Conservation (phyloP, 2,329 filamentous ascomycete species). For the Zymoseptoria pseudotritici region DNA sequence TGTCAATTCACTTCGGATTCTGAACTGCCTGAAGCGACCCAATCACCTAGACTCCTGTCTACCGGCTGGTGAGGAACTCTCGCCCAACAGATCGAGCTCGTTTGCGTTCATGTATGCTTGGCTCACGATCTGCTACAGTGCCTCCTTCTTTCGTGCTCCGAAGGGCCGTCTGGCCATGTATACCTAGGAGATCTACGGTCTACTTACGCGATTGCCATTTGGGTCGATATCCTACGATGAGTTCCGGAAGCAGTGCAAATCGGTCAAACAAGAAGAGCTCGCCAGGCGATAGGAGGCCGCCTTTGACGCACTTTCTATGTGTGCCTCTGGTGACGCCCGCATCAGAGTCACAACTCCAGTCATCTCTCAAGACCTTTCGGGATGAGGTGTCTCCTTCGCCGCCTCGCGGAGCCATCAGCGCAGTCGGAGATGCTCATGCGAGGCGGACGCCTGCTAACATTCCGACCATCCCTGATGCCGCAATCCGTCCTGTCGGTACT, state of each 20-base stretch:
- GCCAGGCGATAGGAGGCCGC: conserved; percentile 31
- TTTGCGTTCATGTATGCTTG: background rate
- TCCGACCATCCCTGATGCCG: conserved; percentile 37
- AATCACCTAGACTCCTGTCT: no score
- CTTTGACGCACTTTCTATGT: conserved; percentile 68
- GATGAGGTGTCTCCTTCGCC: conserved; percentile 41
- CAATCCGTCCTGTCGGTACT: conserved; percentile 69
- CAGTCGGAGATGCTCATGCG: background rate
- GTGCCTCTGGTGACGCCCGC: conserved; percentile 59
- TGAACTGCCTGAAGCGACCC: no score
- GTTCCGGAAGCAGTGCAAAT: background rate
- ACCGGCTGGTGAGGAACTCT: no score
- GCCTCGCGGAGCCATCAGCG: background rate
- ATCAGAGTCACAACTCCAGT: conserved; percentile 59
- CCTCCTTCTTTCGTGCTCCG: background rate
- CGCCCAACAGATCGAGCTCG: no score
- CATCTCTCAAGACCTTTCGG: conserved; percentile 54
- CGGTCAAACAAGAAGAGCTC: background rate
- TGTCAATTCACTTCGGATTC: no score
- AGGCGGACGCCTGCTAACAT: background rate
- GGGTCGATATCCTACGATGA: background rate
- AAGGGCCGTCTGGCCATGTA: background rate
- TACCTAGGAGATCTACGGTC: background rate
- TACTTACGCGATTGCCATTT: background rate
- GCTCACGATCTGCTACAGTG: background rate